Base-by-base conservation (phyloP, 2,329 filamentous ascomycete species). In the Botrytis medusae region DNA sequence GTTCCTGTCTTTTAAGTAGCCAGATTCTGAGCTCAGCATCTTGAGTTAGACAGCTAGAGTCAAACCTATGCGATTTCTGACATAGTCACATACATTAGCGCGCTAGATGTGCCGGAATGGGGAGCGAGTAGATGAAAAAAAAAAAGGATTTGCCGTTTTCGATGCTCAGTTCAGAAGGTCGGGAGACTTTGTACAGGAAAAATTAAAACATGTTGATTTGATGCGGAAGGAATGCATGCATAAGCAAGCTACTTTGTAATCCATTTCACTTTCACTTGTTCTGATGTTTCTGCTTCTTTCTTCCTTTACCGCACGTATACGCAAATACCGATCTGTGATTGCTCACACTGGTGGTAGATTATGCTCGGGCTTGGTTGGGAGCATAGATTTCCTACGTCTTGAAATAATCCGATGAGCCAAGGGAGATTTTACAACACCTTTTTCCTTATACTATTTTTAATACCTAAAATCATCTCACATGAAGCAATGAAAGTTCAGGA, bases 321-420 rank as follows among this genome's bases (percentile, higher is more conserved):
- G 12, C 1, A 14, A 8, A n/a, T 29, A 16, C 51, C 3, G 3
- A 54, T 3, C n/a, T 29, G 25, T 29, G 25, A 54, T 29, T 54
- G 2, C 51, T 54, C 10, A 54, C 5, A 29, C 25, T 54, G 4
- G 5, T 54, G 4, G 10, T 51, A 51, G 46, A 16, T n/a, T 54
- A 5, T 54, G 12, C 10, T n/a, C 5, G 4, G 4, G 25, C 2
- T 16, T 16, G n/a, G 25, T n/a, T n/a, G n/a, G 12, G 1, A n/a
- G 2, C 1, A n/a, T 1, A n/a, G 2, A n/a, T 16, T 7, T 2
- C 5, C 12, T 48, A 48, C 22, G 0, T n/a, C 0, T n/a, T n/a
- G 10, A 2, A 12, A 54, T 7, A 7, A 54, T n/a, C 4, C n/a
- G 22, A n/a, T n/a, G n/a, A 54, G 48, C 10, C 0, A 51, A 2